Conservation (phyloP, 1,284 basidiomycete genomes). For the Testicularia cyperi region DNA sequence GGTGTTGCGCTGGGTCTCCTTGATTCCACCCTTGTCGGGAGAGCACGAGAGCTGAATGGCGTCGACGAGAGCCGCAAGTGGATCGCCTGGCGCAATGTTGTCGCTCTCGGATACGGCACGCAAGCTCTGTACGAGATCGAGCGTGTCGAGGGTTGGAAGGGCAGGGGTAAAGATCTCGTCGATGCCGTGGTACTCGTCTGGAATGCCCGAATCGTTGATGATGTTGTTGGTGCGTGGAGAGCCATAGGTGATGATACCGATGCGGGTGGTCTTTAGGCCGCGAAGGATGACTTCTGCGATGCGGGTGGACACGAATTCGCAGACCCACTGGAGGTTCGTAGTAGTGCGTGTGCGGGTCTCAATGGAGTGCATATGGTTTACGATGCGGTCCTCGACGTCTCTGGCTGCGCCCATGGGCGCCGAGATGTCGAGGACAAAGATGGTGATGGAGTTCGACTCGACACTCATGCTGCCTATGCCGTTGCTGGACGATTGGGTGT, state of each 20-base stretch:
- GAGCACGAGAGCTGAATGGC: slow-evolving; percentile 70
- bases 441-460: slow-evolving; percentile 28
- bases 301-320: slow-evolving; percentile 83
- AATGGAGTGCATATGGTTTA: slow-evolving; percentile 9
- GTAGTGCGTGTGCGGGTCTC: slow-evolving; percentile 63
- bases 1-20: slow-evolving; percentile 32
- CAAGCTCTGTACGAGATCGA: slow-evolving; percentile 71
- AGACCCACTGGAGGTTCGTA: slow-evolving; percentile 74
- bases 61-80: slow-evolving; percentile 82
- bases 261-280: slow-evolving; percentile 85
- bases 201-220: slow-evolving; percentile 65
- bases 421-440: slow-evolving; percentile 80
- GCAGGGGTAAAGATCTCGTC: slow-evolving; percentile 75
- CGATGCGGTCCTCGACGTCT: slow-evolving; percentile 33
- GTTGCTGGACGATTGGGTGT: neutral
- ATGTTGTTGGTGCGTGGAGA: slow-evolving; percentile 66
- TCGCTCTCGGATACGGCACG: slow-evolving; percentile 27
- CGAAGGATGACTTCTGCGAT: slow-evolving; percentile 88
- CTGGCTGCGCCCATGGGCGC: slow-evolving; percentile 74
- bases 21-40: slow-evolving; percentile 38
- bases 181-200: slow-evolving; percentile 74
- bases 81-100: slow-evolving; percentile 32
- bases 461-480: slow-evolving; percentile 19
- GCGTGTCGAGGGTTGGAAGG: slow-evolving; percentile 73
- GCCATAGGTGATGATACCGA: slow-evolving; percentile 81